Evolutionary conservation across 192 early-diverging fungal genomes (phyloP).

Genomic region (Coemansia aciculifera): DNA sequence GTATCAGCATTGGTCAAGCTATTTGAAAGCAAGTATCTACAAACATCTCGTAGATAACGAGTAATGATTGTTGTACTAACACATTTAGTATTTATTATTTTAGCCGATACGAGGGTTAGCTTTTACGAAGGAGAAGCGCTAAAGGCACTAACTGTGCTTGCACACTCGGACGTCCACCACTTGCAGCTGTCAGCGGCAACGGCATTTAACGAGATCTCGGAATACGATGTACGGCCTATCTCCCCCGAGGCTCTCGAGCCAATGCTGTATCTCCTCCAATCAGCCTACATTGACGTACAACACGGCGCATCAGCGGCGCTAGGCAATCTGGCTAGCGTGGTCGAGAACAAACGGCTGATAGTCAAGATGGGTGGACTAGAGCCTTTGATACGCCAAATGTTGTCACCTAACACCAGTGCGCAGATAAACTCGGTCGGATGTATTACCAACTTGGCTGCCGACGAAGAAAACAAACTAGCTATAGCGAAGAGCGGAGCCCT

Average conservation of each 20-base stretch:
- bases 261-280: constrained; percentile 74
- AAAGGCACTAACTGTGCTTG: constrained; percentile 72
- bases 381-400: constrained; percentile 77
- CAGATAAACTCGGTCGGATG: constrained; percentile 91
- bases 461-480: constrained; percentile 77
- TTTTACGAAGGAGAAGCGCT: constrained; percentile 81
- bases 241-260: constrained; percentile 67
- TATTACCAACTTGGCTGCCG: constrained; percentile 85
- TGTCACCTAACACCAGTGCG: constrained; percentile 73
- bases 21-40: constrained; percentile 27
- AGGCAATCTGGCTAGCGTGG: constrained; percentile 71
- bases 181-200: constrained; percentile 82
- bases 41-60: not conserved
- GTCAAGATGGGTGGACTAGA: constrained; percentile 77
- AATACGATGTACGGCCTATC: constrained; percentile 73
- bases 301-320: constrained; percentile 77
- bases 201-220: constrained; percentile 88
- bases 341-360: constrained; percentile 77
- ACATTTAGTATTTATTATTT: not conserved
- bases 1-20: constrained; percentile 39
- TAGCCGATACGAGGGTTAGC: constrained; percentile 30
- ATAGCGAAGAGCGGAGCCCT: constrained; percentile 81
- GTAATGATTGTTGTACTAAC: not conserved
- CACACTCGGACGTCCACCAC: constrained; percentile 82
- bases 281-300: constrained; percentile 77